These are phyloP conservation scores for Malania oleifera DNA, from an alignment of 164 flowering plant genomes.

Conservation along the genomic window DNA sequence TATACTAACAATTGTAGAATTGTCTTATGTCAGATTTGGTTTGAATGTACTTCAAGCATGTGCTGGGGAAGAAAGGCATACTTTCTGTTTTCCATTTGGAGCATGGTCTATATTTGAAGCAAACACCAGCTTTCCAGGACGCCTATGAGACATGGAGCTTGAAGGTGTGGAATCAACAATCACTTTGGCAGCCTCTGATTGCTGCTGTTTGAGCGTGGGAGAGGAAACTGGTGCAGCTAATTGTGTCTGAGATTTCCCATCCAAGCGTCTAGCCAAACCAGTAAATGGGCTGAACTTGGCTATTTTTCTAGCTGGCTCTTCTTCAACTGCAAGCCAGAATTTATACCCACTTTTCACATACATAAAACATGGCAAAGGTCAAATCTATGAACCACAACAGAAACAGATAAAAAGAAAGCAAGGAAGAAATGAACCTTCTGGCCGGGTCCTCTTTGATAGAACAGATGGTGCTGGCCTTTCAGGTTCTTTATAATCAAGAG, in stretches of 20 bases:
- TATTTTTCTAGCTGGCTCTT: slow-evolving; percentile 23
- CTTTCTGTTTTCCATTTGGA: slow-evolving; percentile 21
- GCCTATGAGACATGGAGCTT: slow-evolving; percentile 9
- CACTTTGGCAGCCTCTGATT: slow-evolving; percentile 11
- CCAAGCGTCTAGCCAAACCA: slow-evolving; percentile 41
- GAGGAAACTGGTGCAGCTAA: slow-evolving; percentile 14
- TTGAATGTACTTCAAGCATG: not conserved
- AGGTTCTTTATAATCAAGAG: slow-evolving; percentile 58
- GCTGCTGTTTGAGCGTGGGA: slow-evolving; percentile 15
- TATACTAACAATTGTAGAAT: not conserved
- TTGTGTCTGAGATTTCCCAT: slow-evolving; percentile 30
- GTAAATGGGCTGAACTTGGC: slow-evolving; percentile 35
- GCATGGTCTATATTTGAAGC: slow-evolving; percentile 27
- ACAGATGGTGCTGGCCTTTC: slow-evolving; percentile 25
- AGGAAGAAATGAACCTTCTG: slow-evolving; percentile 24
- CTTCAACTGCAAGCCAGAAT: slow-evolving; percentile 35
- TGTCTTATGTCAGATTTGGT: not conserved
- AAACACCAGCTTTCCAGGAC: slow-evolving; percentile 47
- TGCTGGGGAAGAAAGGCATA: slow-evolving; percentile 7
- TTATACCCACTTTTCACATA: not conserved
- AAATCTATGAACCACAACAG: not conserved
- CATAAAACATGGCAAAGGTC: not conserved
- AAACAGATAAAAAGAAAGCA: not conserved
- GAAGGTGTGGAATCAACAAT: slow-evolving; percentile 17
- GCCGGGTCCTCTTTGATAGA: slow-evolving; percentile 9